These are phyloP conservation scores for Ophiostoma montium DNA, from an alignment of 2,329 filamentous ascomycete genomes.

Conservation along the genomic window DNA sequence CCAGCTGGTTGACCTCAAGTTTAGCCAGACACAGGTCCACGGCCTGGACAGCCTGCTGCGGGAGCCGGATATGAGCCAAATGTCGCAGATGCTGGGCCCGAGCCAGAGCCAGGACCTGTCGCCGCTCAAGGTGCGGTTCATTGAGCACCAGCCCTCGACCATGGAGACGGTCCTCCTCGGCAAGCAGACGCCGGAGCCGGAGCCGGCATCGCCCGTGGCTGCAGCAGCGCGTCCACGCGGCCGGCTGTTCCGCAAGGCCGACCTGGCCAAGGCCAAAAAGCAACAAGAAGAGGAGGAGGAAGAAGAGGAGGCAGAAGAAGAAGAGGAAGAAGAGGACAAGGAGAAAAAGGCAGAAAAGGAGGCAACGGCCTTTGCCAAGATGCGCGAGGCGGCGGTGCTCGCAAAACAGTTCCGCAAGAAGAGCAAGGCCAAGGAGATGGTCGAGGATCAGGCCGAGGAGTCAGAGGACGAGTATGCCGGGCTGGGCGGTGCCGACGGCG, in stretches of 20 bases:
- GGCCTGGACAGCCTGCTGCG: constrained; percentile 42
- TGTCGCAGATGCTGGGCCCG: constrained; percentile 56
- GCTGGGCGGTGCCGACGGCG: constrained; percentile 76
- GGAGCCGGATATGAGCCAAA: constrained; percentile 38
- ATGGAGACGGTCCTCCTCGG: constrained; percentile 51
- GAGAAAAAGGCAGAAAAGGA: constrained; percentile 14
- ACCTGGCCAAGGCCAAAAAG: constrained; percentile 22
- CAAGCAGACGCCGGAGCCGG: constrained; percentile 3
- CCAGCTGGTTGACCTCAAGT: constrained; percentile 37
- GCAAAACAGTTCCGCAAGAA: constrained; percentile 58
- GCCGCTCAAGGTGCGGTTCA: constrained; percentile 54
- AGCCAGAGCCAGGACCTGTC: constrained; percentile 78
- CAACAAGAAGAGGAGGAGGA: constrained; percentile 22
- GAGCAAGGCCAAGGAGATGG: constrained; percentile 72
- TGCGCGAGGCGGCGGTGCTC: constrained; percentile 18
- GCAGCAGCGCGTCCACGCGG: constrained; percentile 37
- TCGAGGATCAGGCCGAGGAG: constrained; percentile 90
- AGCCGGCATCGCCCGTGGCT: not conserved
- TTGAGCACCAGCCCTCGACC: constrained; percentile 51
- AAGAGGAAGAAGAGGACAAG: not conserved
- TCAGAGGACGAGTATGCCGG: constrained; percentile 98
- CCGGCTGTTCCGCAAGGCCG: constrained; percentile 31
- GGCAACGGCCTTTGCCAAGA: constrained; percentile 24
- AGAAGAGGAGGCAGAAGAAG: constrained; percentile 16
- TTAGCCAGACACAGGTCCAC: constrained; percentile 46